Conservation (phyloP, 2,329 filamentous ascomycete genomes). For the Cladosporium velox region DNA sequence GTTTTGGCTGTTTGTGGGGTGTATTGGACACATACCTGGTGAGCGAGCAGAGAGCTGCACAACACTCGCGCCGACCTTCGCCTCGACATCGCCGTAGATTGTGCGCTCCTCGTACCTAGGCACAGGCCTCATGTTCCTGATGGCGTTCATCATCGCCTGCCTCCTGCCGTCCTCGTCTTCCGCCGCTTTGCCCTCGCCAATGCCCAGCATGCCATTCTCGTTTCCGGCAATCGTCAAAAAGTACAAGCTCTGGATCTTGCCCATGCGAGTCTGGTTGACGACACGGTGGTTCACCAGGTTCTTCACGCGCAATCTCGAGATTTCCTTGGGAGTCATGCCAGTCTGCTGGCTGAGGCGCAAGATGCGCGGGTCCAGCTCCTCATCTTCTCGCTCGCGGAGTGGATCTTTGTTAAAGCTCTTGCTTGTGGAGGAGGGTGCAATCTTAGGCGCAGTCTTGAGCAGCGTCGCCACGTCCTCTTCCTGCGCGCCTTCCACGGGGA, state of each 20-base stretch:
- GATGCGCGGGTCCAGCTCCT: conserved; percentile 46
- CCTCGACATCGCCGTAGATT: conserved; percentile 80
- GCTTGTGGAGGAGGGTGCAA: conserved; percentile 35
- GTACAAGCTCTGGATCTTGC: conserved; percentile 81
- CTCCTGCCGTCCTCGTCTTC: conserved; percentile 67
- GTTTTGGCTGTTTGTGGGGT: too few relatives aligned
- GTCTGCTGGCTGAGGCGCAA: conserved; percentile 59
- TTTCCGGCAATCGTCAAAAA: conserved; percentile 83
- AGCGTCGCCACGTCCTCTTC: conserved; percentile 40
- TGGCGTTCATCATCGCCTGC: conserved; percentile 74
- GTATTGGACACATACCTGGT: conserved; percentile 64
- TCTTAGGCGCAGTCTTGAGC: conserved; percentile 30
- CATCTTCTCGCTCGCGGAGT: background rate
- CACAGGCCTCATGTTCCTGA: conserved; percentile 91
- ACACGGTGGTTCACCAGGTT: conserved; percentile 73
- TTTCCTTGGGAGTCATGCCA: conserved; percentile 52
- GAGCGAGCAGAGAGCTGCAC: conserved; percentile 80
- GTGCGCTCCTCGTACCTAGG: conserved; percentile 88
- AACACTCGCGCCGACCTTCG: conserved; percentile 84
- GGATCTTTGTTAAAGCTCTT: conserved; percentile 32
- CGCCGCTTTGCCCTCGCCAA: conserved; percentile 86
- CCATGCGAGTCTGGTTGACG: conserved; percentile 91
- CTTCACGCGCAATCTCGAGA: conserved; percentile 65
- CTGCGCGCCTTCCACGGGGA: conserved; percentile 44
- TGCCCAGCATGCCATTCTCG: conserved; percentile 77